These are phyloP conservation scores for Hypoxylon sp. DNA, from an alignment of 2,329 filamentous ascomycete species.

Conservation along the genomic window DNA sequence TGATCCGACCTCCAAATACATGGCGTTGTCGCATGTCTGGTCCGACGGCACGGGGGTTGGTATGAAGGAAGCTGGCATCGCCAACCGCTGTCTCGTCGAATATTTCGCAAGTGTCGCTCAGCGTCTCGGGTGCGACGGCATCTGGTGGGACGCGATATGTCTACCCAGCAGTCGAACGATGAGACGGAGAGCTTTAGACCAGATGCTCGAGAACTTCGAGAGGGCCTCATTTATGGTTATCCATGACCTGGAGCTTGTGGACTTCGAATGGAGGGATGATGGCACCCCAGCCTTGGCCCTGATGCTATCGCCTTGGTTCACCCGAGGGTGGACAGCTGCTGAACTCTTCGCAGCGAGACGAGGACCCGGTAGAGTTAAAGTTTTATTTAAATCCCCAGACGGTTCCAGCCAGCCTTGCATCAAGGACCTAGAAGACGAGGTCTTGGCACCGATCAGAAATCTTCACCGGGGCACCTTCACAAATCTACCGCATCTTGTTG, in stretches of 20 bases:
- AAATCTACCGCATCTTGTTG: too few species aligned
- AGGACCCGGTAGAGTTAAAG: slow-evolving; percentile 11
- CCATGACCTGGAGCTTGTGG: slow-evolving; percentile 29
- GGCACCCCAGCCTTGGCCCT: slow-evolving; percentile 20
- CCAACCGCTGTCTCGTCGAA: slow-evolving; percentile 51
- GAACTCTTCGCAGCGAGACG: slow-evolving; percentile 27
- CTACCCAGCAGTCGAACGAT: slow-evolving; percentile 43
- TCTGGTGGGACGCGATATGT: slow-evolving; percentile 55
- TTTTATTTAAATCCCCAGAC: slow-evolving; percentile 20
- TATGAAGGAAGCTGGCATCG: slow-evolving; percentile 38
- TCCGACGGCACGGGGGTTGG: slow-evolving; percentile 40
- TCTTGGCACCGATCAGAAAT: not conserved
- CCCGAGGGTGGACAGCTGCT: slow-evolving; percentile 31
- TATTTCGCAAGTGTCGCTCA: slow-evolving; percentile 45
- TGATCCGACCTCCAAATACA: slow-evolving; percentile 1
- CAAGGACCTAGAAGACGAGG: slow-evolving; percentile 24
- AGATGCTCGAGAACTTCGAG: slow-evolving; percentile 32
- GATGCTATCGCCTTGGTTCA: slow-evolving; percentile 35
- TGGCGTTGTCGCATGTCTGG: slow-evolving; percentile 31
- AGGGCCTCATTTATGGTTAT: slow-evolving; percentile 29
- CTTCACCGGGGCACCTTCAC: too few species aligned
- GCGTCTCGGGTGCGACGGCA: slow-evolving; percentile 42
- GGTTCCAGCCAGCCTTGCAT: slow-evolving; percentile 5
- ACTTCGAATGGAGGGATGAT: slow-evolving; percentile 26
- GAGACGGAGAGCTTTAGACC: slow-evolving; percentile 33